These are phyloP conservation scores for Austroboletus rostrupii DNA, from an alignment of 1,284 basidiomycete genomes.

Conservation along the genomic window DNA sequence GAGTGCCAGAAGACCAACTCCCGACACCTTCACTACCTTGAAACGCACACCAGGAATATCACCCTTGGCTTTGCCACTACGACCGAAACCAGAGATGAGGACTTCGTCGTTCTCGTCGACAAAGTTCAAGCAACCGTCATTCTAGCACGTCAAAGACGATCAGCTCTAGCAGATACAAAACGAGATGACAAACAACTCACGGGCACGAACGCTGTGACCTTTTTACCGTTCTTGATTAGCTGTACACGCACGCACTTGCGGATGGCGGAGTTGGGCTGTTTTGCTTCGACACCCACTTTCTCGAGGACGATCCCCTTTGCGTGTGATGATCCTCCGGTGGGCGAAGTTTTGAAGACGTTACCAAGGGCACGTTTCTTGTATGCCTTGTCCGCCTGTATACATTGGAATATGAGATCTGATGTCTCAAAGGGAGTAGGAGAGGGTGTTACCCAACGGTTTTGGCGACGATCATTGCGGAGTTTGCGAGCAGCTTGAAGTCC, in stretches of 20 bases:
- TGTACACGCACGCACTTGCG: constrained; percentile 99
- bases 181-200: constrained; percentile 35
- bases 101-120: constrained; percentile 99
- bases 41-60: constrained; percentile 97
- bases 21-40: constrained; percentile 99
- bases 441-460: constrained; percentile 90
- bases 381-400: constrained; percentile 85
- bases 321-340: constrained; percentile 98
- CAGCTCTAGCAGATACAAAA: neutral
- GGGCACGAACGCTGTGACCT: constrained; percentile 85
- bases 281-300: constrained; percentile 93
- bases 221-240: constrained; percentile 99
- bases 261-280: constrained; percentile 99
- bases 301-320: constrained; percentile 99
- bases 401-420: constrained; percentile 11
- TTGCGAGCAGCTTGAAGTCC: constrained; percentile 99
- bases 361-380: constrained; percentile 99
- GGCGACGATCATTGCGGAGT: constrained; percentile 90
- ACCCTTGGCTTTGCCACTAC: constrained; percentile 98
- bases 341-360: constrained; percentile 99
- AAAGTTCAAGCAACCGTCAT: constrained; percentile 99
- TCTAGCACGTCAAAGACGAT: constrained; percentile 45
- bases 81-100: constrained; percentile 99
- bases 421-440: neutral
- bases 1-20: constrained; percentile 94